Conservation (phyloP, 2,329 filamentous ascomycete genomes). For the Paecilomyces niveus region DNA sequence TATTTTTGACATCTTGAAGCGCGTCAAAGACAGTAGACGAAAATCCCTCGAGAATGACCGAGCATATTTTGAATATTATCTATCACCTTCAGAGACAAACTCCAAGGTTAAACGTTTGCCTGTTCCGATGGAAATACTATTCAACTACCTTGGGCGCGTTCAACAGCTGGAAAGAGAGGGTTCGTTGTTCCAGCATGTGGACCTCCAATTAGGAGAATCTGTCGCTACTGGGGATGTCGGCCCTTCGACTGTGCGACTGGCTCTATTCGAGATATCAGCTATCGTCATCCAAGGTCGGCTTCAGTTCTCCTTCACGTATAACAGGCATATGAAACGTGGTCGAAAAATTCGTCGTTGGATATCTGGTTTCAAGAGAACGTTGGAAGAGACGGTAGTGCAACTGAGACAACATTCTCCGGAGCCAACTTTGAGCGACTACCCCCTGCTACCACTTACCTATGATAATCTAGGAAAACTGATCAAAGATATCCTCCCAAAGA, state of each 20-base stretch:
- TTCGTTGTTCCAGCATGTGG: conserved; percentile 36
- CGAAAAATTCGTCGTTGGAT: conserved; percentile 38
- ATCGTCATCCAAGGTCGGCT: conserved; percentile 41
- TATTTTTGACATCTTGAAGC: conserved; percentile 25
- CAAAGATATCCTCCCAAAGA: conserved; percentile 24
- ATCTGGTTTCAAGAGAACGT: conserved; percentile 27
- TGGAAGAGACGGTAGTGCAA: conserved; percentile 23
- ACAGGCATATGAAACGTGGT: conserved; percentile 40
- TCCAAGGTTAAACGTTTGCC: conserved; percentile 24
- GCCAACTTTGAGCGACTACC: conserved; percentile 37
- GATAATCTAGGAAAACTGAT: conserved; percentile 30
- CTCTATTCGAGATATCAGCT: conserved; percentile 46
- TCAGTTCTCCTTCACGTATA: conserved; percentile 45
- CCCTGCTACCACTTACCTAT: conserved; percentile 37
- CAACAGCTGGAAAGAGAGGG: conserved; percentile 40
- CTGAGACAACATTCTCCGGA: conserved; percentile 20
- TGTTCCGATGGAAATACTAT: conserved; percentile 33
- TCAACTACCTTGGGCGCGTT: conserved; percentile 33
- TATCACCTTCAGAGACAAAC: conserved; percentile 19
- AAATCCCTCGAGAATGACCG: conserved; percentile 23
- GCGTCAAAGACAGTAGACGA: conserved; percentile 33
- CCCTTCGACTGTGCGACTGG: conserved; percentile 37
- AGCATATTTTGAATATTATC: conserved; percentile 28
- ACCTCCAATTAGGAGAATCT: conserved; percentile 25
- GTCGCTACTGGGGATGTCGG: conserved; percentile 39